Evolutionary conservation across 768 basidiomycete species (phyloP), one percentile per base, ranked within the genome.

Genomic region (Rhizopogon vesiculosus): DNA sequence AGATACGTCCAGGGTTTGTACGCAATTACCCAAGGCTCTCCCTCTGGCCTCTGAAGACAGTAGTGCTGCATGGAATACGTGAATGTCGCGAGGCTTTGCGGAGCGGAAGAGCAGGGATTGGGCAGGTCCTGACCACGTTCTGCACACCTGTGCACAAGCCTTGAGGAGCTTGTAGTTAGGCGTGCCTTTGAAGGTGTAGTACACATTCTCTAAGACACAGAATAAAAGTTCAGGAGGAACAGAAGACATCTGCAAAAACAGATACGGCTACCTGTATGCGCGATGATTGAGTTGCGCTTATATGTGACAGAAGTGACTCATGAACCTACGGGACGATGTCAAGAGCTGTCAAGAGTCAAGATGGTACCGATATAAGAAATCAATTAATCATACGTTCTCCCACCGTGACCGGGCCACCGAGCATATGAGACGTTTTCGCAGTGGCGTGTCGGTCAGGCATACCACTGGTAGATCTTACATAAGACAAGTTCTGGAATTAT

Each of bases 91-190:
- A 31, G 7, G 31, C 8, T 42, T 55, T 42, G 7, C 58, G 51
- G 60, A 58, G 42, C 41, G 61, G 58, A 71, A 70, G 48, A 71
- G 62, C 0, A 71, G 60, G 2, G 65, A 53, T 53, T 69, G 69
- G 1, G 69, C 69, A 39, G 66, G 66, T 29, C 46, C 39, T 8
- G 64, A 66, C 69, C 68, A 72, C 3, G 59, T 60, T 15, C 46
- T 59, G 44, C 65, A 66, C 16, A 72, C 66, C 40, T 64, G 63
- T 28, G 68, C 61, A 39, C 61, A 66, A 44, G 50, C 60, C 45
- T 56, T 50, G 31, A 69, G 66, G 29, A 64, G 41, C n/a, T 38
- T 3, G 42, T 64, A 53, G 56, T 68, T 54, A 7, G 68, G 64
- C 12, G 44, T 53, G 45, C 59, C 66, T 3, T 3, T 6, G 2